Conservation (phyloP, 768 basidiomycete species). For the Symmetrospora coprosmae region DNA sequence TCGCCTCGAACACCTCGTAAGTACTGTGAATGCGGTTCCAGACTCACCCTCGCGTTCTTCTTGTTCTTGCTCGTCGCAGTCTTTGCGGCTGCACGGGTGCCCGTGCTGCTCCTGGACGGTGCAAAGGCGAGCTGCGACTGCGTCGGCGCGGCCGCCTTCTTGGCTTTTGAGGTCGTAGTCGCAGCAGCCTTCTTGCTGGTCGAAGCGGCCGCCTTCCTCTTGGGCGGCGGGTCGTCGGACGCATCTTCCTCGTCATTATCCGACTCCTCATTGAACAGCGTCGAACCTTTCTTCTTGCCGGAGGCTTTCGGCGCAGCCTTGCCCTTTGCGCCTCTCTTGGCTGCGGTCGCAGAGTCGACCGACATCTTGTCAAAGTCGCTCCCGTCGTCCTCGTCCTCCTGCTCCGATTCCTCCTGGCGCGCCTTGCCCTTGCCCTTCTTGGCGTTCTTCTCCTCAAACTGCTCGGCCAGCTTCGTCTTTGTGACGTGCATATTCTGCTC, state of each 20-base stretch:
- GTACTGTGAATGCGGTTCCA: too few species aligned
- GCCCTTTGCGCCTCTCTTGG: not conserved
- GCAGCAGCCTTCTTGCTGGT: conserved; percentile 21
- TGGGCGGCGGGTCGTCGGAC: not conserved
- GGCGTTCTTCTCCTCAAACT: conserved; percentile 24
- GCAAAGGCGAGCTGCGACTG: conserved; percentile 14
- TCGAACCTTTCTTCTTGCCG: not conserved
- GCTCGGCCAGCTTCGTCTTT: conserved; percentile 32
- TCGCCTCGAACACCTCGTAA: too few species aligned
- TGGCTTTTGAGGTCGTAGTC: not conserved
- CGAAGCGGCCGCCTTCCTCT: conserved; percentile 23
- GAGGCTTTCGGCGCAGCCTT: not conserved
- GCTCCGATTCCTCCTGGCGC: conserved; percentile 7
- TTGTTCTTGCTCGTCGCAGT: not conserved
- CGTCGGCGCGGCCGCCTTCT: not conserved
- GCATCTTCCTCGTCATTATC: conserved; percentile 11
- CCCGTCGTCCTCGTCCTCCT: not conserved
- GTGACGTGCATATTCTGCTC: conserved; percentile 33
- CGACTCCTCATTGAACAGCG: conserved; percentile 22
- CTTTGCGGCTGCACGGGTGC: not conserved
- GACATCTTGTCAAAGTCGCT: not conserved
- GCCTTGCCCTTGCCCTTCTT: conserved; percentile 24
- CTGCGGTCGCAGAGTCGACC: not conserved
- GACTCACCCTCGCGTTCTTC: too few species aligned
- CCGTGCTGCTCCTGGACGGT: not conserved